phyloP scores from a whole-genome alignment of 2,329 filamentous ascomycete species.

The Verticillium nonalfalfae region DNA sequence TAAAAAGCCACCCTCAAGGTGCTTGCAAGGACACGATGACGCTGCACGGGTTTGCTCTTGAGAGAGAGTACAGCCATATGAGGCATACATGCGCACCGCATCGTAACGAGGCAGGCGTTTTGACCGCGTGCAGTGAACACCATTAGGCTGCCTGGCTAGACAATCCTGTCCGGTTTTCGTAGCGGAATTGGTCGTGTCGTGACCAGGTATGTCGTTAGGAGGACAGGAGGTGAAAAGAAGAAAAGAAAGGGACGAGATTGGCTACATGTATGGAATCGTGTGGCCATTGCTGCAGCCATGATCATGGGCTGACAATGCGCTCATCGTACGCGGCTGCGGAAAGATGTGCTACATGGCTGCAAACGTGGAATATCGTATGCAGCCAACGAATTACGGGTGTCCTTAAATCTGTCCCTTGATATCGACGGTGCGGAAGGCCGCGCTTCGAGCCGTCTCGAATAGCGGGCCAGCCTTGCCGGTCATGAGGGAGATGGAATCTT shows the following conservation, averaged over 20 bases:
- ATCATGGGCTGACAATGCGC: not conserved
- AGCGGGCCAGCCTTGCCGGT: conserved; percentile 64
- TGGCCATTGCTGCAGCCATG: not conserved
- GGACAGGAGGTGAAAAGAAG: not conserved
- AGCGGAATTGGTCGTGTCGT: not conserved
- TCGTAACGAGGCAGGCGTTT: not conserved
- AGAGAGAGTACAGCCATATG: not conserved
- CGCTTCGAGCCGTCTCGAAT: conserved; percentile 68
- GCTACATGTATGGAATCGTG: not conserved
- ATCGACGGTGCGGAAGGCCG: conserved; percentile 82
- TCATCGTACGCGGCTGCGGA: not conserved
- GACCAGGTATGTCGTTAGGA: not conserved
- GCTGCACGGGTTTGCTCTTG: not conserved
- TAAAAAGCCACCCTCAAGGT: not conserved
- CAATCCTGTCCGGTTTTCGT: not conserved
- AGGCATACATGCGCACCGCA: not conserved
- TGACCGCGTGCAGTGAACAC: not conserved
- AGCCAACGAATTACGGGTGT: not conserved
- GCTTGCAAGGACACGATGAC: not conserved
- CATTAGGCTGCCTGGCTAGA: not conserved
- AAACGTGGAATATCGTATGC: not conserved
- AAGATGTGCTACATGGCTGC: not conserved
- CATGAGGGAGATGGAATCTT: conserved; percentile 66
- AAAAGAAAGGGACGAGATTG: not conserved
- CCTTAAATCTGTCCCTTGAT: conserved; percentile 92